phyloP scores from a whole-genome alignment of 1,284 basidiomycete species.

The Coriolopsis trogii region DNA sequence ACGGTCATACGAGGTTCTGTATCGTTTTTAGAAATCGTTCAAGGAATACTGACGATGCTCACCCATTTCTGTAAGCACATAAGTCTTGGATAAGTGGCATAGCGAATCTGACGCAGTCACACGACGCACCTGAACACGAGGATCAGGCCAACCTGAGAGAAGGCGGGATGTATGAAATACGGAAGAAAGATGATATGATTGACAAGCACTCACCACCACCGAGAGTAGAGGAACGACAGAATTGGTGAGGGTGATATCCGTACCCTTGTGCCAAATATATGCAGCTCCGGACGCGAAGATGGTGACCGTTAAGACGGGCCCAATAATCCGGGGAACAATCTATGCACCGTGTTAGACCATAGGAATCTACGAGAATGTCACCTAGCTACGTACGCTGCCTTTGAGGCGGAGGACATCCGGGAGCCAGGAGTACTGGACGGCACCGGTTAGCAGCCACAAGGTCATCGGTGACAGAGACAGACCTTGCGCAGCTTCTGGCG shows the following conservation, averaged over 20 bases:
- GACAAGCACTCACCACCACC: conserved; percentile 81
- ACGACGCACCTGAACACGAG: conserved; percentile 70
- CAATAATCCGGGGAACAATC: conserved; percentile 69
- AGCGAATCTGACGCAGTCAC: conserved; percentile 2
- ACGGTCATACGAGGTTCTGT: conserved; percentile 78
- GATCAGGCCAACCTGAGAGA: conserved; percentile 66
- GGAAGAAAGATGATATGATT: not conserved
- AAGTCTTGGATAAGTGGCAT: too few species aligned
- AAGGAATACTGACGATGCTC: conserved; percentile 1
- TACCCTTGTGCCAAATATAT: conserved; percentile 58
- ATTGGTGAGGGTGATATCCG: conserved; percentile 63
- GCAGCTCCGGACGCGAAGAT: conserved; percentile 68
- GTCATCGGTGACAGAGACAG: not conserved
- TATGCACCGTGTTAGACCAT: conserved; percentile 29
- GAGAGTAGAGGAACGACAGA: conserved; percentile 84
- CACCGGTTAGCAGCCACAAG: not conserved
- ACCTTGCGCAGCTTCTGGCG: conserved; percentile 39
- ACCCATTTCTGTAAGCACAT: conserved; percentile 40
- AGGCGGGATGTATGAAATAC: conserved; percentile 1
- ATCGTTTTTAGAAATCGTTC: not conserved
- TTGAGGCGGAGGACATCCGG: conserved; percentile 84
- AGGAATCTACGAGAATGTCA: not conserved
- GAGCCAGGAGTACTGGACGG: conserved; percentile 80
- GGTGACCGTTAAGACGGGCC: conserved; percentile 84
- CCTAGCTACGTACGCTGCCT: conserved; percentile 59